Conservation (phyloP, 1,284 basidiomycete species). For the Papiliotrema laurentii region DNA sequence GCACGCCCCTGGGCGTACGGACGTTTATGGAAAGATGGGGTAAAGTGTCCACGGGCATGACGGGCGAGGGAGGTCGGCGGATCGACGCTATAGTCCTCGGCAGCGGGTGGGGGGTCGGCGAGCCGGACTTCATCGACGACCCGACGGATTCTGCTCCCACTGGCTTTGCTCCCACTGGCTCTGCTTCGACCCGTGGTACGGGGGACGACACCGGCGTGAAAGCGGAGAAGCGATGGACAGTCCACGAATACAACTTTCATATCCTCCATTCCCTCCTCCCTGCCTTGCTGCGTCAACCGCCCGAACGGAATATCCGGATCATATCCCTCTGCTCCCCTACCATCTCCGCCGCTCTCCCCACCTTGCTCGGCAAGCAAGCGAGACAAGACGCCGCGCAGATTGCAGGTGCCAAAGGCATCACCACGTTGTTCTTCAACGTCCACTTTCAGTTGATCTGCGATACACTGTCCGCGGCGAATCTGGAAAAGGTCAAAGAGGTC, state of each 20-base stretch:
- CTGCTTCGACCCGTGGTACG: neutral
- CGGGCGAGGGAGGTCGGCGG: constrained; percentile 41
- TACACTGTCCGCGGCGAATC: constrained; percentile 33
- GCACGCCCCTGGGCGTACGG: constrained; percentile 29
- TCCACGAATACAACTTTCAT: constrained; percentile 55
- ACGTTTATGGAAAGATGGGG: constrained; percentile 44
- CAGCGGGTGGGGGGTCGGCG: constrained; percentile 38
- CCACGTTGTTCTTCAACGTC: constrained; percentile 30
- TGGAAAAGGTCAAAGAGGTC: constrained; percentile 10
- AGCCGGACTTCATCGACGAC: neutral
- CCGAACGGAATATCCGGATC: constrained; percentile 76
- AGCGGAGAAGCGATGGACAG: constrained; percentile 26
- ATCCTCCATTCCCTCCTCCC: constrained; percentile 72
- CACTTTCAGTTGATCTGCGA: constrained; percentile 43
- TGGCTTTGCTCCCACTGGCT: no score
- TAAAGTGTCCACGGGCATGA: constrained; percentile 27
- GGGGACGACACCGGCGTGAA: neutral
- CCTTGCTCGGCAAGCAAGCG: constrained; percentile 40
- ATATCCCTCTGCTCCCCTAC: constrained; percentile 76
- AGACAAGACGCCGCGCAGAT: constrained; percentile 14
- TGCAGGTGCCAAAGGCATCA: constrained; percentile 29
- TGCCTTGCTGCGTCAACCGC: constrained; percentile 67
- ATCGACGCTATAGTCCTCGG: constrained; percentile 46
- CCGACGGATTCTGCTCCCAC: neutral
- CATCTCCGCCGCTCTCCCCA: constrained; percentile 66